Percentiles rank a stretch among this genome's conserved stretches.
Evolutionary conservation across 2,329 filamentous ascomycete species (phyloP).

Genomic region (Eutypa lata): DNA sequence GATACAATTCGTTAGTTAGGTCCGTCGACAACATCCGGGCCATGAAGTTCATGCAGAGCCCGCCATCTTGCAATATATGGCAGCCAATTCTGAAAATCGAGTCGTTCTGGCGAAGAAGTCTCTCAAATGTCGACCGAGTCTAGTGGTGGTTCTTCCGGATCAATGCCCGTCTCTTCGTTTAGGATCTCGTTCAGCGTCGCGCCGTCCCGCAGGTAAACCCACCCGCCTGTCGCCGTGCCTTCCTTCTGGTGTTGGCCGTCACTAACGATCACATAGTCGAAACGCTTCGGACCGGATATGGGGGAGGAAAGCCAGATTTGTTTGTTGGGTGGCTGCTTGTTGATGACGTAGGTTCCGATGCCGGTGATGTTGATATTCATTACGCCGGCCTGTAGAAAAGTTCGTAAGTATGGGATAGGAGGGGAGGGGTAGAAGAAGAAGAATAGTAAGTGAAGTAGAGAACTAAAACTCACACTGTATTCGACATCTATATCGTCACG

Average conservation of each 20-base stretch:
- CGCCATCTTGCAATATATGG: neutral
- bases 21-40: neutral
- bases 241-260: constrained; percentile 78
- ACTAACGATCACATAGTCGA: constrained; percentile 77
- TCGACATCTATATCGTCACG: constrained; percentile 81
- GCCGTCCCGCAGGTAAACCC: constrained; percentile 88
- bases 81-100: neutral
- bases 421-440: constrained; percentile 2
- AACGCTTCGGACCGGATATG: constrained; percentile 86
- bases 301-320: constrained; percentile 97
- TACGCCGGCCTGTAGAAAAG: constrained; percentile 68
- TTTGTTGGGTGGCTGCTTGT: constrained; percentile 98
- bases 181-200: constrained; percentile 70
- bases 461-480: constrained; percentile 66
- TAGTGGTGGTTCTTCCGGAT: constrained; percentile 23
- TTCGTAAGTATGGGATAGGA: neutral
- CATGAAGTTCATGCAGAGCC: neutral
- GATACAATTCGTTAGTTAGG: neutral
- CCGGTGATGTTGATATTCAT: constrained; percentile 69
- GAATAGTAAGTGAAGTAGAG: neutral
- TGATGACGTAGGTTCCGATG: constrained; percentile 84
- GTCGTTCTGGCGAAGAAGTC: neutral
- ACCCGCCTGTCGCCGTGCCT: constrained; percentile 68
- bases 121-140: neutral
- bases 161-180: constrained; percentile 70